phyloP scores from a whole-genome alignment of 2,329 filamentous ascomycete genomes.

The Colletotrichum aenigma region DNA sequence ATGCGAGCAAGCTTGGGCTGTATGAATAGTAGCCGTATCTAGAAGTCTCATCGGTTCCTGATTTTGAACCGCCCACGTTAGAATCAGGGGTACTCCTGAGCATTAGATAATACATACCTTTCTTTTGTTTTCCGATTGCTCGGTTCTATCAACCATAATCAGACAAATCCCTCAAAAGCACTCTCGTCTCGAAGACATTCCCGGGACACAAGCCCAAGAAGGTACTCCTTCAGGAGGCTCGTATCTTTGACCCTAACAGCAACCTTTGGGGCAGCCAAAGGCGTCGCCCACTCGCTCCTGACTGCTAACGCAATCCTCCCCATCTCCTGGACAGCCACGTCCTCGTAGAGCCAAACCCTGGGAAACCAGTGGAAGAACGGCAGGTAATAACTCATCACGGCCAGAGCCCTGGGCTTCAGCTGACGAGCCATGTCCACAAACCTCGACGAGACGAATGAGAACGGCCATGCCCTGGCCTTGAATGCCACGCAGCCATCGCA shows the following conservation, averaged over 20 bases:
- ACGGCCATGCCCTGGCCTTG: neutral
- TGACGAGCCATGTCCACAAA: neutral
- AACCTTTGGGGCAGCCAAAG: neutral
- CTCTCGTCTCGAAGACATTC: neutral
- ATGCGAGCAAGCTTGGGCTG: neutral
- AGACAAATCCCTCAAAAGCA: neutral
- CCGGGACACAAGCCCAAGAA: neutral
- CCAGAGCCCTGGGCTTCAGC: neutral
- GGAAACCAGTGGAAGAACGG: neutral
- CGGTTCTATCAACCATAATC: neutral
- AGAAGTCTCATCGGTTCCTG: neutral
- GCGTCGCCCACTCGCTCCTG: neutral
- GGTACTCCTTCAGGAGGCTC: neutral
- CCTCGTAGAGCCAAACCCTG: neutral
- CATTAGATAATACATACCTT: neutral
- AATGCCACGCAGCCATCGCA: neutral
- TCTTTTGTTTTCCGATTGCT: neutral
- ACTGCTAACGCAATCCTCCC: neutral
- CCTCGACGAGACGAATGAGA: neutral
- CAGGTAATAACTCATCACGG: neutral
- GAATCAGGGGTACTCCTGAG: neutral
- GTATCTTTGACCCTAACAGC: neutral
- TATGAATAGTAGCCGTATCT: neutral
- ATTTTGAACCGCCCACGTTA: neutral
- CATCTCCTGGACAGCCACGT: neutral